Evolutionary conservation across 73 alveolate species (phyloP).

Genomic region (Paramecium primaurelia): DNA sequence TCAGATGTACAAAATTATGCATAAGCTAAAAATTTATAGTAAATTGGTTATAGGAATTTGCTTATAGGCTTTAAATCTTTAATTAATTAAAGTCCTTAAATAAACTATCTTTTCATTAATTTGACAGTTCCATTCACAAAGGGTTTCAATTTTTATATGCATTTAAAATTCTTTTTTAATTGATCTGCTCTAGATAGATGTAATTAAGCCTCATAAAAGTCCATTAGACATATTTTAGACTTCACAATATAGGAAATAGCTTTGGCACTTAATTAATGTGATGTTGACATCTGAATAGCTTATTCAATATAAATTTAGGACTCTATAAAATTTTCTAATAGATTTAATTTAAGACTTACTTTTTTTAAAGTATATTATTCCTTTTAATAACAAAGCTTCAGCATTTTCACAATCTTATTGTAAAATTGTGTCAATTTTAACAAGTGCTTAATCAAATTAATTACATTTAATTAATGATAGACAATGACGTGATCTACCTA

Average conservation of each 20-base stretch:
- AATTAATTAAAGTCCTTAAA: not conserved
- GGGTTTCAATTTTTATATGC: not conserved
- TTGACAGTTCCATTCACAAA: constrained; percentile 24
- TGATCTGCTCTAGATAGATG: not conserved
- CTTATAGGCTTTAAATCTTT: not conserved
- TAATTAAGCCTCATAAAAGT: not conserved
- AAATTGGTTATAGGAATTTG: not conserved
- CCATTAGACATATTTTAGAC: not conserved
- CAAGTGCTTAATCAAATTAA: not conserved
- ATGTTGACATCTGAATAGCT: not conserved
- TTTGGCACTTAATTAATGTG: not conserved
- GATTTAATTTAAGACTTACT: not conserved
- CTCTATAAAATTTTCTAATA: not conserved
- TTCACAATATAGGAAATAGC: not conserved
- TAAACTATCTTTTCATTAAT: constrained; percentile 7
- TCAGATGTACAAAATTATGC: constrained; percentile 31
- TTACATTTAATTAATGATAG: not conserved
- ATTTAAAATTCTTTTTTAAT: not conserved
- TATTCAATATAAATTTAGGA: not conserved
- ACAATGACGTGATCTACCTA: not conserved
- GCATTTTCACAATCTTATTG: not conserved
- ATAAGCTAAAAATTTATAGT: constrained; percentile 19
- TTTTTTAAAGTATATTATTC: constrained; percentile 20
- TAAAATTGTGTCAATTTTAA: not conserved
- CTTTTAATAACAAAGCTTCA: not conserved